Conservation (phyloP, 306 rosid species). For the Albizia julibrissin region DNA sequence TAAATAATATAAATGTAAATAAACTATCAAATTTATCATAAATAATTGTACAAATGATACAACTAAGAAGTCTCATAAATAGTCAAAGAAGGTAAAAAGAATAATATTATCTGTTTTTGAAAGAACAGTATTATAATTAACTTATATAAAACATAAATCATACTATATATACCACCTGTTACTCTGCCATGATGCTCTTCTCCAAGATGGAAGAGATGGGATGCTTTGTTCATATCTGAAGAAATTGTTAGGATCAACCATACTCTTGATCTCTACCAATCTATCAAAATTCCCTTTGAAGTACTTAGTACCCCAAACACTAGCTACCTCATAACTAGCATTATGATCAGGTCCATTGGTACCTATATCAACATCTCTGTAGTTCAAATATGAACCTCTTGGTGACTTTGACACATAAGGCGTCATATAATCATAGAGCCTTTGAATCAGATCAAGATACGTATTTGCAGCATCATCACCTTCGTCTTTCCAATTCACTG, state of each 20-base stretch:
- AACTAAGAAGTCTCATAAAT: not conserved
- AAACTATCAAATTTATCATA: too few relatives aligned
- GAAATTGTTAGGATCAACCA: conserved; percentile 65
- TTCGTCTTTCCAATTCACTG: conserved; percentile 64
- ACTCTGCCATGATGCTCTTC: conserved; percentile 23
- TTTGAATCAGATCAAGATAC: conserved; percentile 45
- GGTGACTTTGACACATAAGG: conserved; percentile 68
- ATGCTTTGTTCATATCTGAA: conserved; percentile 74
- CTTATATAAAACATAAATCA: not conserved
- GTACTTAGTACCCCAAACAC: conserved; percentile 69
- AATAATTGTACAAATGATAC: not conserved
- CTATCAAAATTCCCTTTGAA: conserved; percentile 67
- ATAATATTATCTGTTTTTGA: not conserved
- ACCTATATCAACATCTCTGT: conserved; percentile 75
- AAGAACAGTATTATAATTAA: not conserved
- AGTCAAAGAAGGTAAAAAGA: not conserved
- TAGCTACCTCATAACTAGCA: conserved; percentile 52
- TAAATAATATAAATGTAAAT: too few relatives aligned
- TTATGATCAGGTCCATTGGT: conserved; percentile 49
- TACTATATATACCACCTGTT: conserved; percentile 9
- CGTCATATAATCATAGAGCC: conserved; percentile 61
- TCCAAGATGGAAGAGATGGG: conserved; percentile 51
- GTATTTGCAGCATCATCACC: conserved; percentile 38
- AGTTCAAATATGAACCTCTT: conserved; percentile 70
- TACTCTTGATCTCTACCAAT: conserved; percentile 57